Base-by-base conservation (phyloP, 2,329 filamentous ascomycete species). In the Pezicula carpinea region DNA sequence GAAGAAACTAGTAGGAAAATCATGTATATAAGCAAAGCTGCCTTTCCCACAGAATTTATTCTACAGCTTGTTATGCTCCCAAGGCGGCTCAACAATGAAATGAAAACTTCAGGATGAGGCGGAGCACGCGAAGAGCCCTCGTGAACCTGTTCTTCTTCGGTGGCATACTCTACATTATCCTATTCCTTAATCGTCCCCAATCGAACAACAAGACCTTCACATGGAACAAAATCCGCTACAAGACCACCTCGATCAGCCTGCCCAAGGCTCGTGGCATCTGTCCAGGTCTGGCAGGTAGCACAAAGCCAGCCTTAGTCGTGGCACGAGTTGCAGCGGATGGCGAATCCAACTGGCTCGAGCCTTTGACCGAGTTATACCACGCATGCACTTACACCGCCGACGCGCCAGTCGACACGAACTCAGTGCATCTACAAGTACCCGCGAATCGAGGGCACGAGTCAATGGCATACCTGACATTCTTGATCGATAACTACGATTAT, bases 401-500 rank as follows among this genome's bases (percentile, higher is more conserved):
- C 49, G 58, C 59, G 3, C 54, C 59, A 1, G 13, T 44, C 3
- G 54, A 65, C 26, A 42, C 48, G 17, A 54, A 50, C 7, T 63
- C 61, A 5, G 53, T 49, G 1, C 41, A 61, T 26, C 65, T 74
- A 2, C 69, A 69, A 45, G 65, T 71, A 1, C 73, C 73, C 3
- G 65, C 65, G 11, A 76, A 76, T 55, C 56, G 67, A 17, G 71
- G 67, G 19, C 69, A 73, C 49, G 71, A 73, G 48, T 65, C 70
- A n/a, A 73, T 72, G 66, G 61, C 66, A 5, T 73, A 72, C 45
- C 55, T 73, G 1, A 73, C 70, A 2, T 74, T 71, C 50, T 48
- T 74, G 0, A 73, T 73, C 43, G 70, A 73, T 49, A 73, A 73
- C 47, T 72, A 73, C 48, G 61, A 57, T 3, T 17, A 62, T 3